Percentiles rank a stretch among this genome's conserved stretches.
These are phyloP conservation scores for Aspergillus thermomutatus DNA, from an alignment of 2,329 filamentous ascomycete genomes.

Conservation along the genomic window DNA sequence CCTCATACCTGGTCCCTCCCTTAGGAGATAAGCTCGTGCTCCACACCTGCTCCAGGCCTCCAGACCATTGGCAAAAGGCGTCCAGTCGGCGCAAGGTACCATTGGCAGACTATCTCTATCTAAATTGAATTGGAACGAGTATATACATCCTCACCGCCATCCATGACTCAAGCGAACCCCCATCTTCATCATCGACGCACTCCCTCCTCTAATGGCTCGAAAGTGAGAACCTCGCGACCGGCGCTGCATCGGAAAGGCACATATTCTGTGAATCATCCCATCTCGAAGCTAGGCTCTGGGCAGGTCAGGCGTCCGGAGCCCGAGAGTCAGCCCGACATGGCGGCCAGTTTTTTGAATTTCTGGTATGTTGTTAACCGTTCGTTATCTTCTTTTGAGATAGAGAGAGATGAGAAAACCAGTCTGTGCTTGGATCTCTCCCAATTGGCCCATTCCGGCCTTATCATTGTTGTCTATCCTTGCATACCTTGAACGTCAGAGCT, in stretches of 20 bases:
- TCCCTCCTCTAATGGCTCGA: constrained; percentile 30
- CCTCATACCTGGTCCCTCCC: constrained; percentile 25
- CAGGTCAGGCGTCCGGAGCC: constrained; percentile 17
- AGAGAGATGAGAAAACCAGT: neutral
- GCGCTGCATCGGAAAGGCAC: constrained; percentile 33
- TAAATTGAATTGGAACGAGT: constrained; percentile 11
- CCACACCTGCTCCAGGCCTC: constrained; percentile 16
- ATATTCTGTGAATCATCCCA: constrained; percentile 26
- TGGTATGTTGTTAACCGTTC: constrained; percentile 33
- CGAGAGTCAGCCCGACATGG: constrained; percentile 37
- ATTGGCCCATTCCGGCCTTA: constrained; percentile 10
- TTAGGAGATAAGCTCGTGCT: constrained; percentile 23
- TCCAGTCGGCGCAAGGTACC: constrained; percentile 18
- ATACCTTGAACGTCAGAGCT: constrained; percentile 23
- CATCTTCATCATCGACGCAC: constrained; percentile 29
- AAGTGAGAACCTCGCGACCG: constrained; percentile 30
- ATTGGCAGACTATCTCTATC: constrained; percentile 14
- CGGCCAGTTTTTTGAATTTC: constrained; percentile 44
- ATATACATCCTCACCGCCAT: constrained; percentile 35
- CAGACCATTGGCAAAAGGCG: neutral
- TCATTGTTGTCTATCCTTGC: constrained; percentile 11
- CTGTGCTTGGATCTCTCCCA: constrained; percentile 15
- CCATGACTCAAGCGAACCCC: constrained; percentile 33
- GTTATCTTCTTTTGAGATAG: constrained; percentile 2
- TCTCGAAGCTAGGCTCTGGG: constrained; percentile 33